These are phyloP conservation scores for Mycogone perniciosa DNA, from an alignment of 2,329 filamentous ascomycete genomes.

Conservation along the genomic window DNA sequence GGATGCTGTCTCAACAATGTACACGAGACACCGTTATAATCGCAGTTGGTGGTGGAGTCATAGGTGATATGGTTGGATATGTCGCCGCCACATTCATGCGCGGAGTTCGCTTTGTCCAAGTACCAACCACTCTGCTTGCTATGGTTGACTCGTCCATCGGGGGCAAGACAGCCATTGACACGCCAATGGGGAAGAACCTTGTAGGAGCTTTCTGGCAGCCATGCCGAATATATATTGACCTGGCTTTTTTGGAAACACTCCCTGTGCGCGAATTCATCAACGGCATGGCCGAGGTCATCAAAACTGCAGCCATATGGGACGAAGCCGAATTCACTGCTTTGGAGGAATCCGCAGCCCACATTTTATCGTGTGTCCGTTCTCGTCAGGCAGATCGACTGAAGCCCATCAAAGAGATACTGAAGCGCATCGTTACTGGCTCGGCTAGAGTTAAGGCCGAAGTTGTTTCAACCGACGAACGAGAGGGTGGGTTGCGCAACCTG, in stretches of 20 bases:
- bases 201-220: slow-evolving; percentile 97
- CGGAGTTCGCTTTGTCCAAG: slow-evolving; percentile 90
- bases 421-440: slow-evolving; percentile 78
- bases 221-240: slow-evolving; percentile 85
- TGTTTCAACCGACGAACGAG: slow-evolving; percentile 88
- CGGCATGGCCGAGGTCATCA: slow-evolving; percentile 96
- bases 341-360: slow-evolving; percentile 71
- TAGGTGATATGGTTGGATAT: slow-evolving; percentile 96
- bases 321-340: slow-evolving; percentile 78
- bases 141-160: slow-evolving; percentile 99
- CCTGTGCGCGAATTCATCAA: slow-evolving; percentile 93
- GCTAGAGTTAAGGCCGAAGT: slow-evolving; percentile 92
- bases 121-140: slow-evolving; percentile 86
- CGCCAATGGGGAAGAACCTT: slow-evolving; percentile 90
- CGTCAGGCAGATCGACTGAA: slow-evolving; percentile 52
- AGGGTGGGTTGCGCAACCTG: slow-evolving; percentile 87
- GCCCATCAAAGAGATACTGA: slow-evolving; percentile 63
- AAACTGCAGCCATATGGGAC: slow-evolving; percentile 95
- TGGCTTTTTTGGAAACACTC: slow-evolving; percentile 84
- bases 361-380: slow-evolving; percentile 47
- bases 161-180: slow-evolving; percentile 97
- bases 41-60: slow-evolving; percentile 90
- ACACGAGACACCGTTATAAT: slow-evolving; percentile 93
- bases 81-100: slow-evolving; percentile 98
- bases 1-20: slow-evolving; percentile 89